Evolutionary conservation across 2,329 filamentous ascomycete genomes (phyloP).

Genomic region (Didymella glomerata): DNA sequence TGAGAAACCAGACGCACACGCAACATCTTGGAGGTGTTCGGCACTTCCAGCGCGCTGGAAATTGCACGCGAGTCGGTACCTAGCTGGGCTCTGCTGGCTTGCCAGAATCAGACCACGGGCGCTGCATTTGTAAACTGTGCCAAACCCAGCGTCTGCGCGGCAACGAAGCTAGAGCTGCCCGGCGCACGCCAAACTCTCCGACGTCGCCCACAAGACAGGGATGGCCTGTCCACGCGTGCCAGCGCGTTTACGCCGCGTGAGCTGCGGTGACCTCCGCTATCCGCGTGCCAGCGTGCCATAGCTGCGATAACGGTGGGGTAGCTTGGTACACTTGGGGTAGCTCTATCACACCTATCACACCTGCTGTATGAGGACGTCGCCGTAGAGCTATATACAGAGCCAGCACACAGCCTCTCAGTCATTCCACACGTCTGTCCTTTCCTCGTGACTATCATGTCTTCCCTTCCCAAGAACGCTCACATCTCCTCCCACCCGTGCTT

Average conservation of each 20-base stretch:
- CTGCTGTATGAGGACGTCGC: slow-evolving; percentile 7
- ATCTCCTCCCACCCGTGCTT: slow-evolving; percentile 88
- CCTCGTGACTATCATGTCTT: slow-evolving; percentile 33
- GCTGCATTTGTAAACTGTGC: slow-evolving; percentile 6
- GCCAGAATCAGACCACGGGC: slow-evolving; percentile 1
- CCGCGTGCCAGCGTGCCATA: slow-evolving; percentile 5
- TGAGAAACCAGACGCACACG: background rate
- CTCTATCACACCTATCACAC: slow-evolving; percentile 25
- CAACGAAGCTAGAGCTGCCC: background rate
- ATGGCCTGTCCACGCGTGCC: background rate
- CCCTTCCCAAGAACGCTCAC: slow-evolving; percentile 67
- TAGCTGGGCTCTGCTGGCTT: slow-evolving; percentile 3
- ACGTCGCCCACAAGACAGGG: background rate
- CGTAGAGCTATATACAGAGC: background rate
- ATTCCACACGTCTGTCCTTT: slow-evolving; percentile 4
- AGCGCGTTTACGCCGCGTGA: background rate
- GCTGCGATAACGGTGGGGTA: slow-evolving; percentile 17
- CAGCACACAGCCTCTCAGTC: background rate
- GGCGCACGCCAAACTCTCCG: slow-evolving; percentile 6
- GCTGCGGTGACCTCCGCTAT: background rate
- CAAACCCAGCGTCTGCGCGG: slow-evolving; percentile 3
- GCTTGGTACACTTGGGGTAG: background rate
- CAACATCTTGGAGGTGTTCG: background rate
- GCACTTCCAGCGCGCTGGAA: background rate
- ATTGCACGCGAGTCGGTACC: slow-evolving; percentile 7